Evolutionary conservation across 495 filamentous ascomycete genomes (phyloP), one percentile per base, ranked within the genome.

Genomic region (Aspergillus nidulans): DNA sequence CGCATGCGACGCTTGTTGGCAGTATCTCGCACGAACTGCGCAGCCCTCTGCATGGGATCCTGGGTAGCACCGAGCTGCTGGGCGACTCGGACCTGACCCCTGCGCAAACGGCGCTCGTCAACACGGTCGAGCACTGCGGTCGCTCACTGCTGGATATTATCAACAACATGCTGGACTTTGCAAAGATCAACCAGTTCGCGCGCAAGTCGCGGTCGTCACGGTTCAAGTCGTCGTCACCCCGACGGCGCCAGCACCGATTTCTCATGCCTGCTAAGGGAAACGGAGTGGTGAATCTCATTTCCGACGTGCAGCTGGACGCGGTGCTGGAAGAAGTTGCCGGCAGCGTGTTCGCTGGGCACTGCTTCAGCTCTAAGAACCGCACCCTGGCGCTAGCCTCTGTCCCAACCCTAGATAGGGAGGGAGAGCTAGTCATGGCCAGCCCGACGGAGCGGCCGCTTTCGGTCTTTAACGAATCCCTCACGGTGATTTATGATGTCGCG

Each of bases 1-100:
- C 73, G 32, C 86, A 88, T 59, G 72, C 77, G 1, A 81, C 81
- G 32, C 82, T 87, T 55, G 80, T 88, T 32, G 80, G 78, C 0
- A 82, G 78, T 18, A 81, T 59, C 30, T 54, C 44, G 18, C 58
- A 61, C 19, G 53, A 61, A 20, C 48, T 60, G 12, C 53, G 53
- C 15, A 52, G 38, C 18, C 57, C 53, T 1, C 32, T 60, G 4
- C 57, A 60, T 44, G 57, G 57, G 0, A 60, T 60, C 23, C 40
- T 60, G 1, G 57, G 57, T 5, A 55, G 28, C 28, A 46, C 40
- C 16, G 52, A 60, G 40, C 30, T 60, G 6, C 48, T 60, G 15
- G 21, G n/a, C n/a, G 57, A 60, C 42, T 40, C 42, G 13, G 41
- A 12, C n/a, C 18, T 57, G 47, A 21, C 41, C 3, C 28, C 55